Base-by-base conservation (phyloP, 306 rosid genomes). In the Abrus precatorius region DNA sequence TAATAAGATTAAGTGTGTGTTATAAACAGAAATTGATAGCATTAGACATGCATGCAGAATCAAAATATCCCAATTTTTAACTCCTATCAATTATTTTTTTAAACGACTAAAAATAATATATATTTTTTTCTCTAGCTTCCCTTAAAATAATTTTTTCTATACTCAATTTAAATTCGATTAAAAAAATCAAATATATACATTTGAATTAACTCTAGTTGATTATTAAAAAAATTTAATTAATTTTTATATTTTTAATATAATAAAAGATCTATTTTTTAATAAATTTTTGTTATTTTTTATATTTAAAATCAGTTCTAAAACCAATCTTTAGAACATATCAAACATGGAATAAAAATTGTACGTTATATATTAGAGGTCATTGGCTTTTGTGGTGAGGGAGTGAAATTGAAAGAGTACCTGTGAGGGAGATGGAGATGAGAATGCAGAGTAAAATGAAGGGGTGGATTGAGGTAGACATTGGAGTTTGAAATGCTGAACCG, bases 381-480 rank as follows among this genome's bases (percentile, higher is more conserved):
- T 57, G 7, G 6, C 41, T 69, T 27, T 29, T 29, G 60, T 38
- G 50, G 7, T 20, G 27, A 77, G 53, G 29, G 14, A 29, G 52
- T 20, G 66, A 52, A 38, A 38, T 20, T 34, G 29, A 63, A 76
- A 48, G 10, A 40, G 20, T 76, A 83, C 89, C 85, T 83, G 76
- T 20, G 69, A 74, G 66, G 78, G 84, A 60, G 81, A 79, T 45
- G 82, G 77, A 59, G 83, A 79, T 20, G 80, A 86, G 68, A 33
- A 75, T 72, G 79, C 11, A 72, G 62, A 70, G 38, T 81, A 87
- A 49, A 76, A 65, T 36, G 79, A 77, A 38, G 75, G 52, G 14
- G 29, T 69, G 71, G 9, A 64, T 81, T 33, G 71, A 64, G 57
- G 80, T 72, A 40, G 87, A 33, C 92, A 90, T 88, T 69, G 71